phyloP scores from a whole-genome alignment of 192 early-diverging fungal genomes.

The Phycomyces nitens region DNA sequence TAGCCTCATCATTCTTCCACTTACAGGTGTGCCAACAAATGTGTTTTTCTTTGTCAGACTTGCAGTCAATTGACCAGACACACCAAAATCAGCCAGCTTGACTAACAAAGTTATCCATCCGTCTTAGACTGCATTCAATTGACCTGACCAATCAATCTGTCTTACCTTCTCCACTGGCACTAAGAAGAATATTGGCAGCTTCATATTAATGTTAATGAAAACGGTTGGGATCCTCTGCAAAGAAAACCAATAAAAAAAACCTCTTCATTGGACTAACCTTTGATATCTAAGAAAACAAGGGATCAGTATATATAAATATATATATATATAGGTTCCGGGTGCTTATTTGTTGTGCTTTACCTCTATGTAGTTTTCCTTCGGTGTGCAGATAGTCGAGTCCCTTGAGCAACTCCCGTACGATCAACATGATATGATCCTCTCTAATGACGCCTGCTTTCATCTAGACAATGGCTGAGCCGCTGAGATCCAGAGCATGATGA shows the following conservation, averaged over 20 bases:
- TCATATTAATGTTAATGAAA: too few relatives aligned
- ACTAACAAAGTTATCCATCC: too few relatives aligned
- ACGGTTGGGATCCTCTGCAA: too few relatives aligned
- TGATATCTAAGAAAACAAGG: slow-evolving; percentile 72
- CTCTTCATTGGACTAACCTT: slow-evolving; percentile 48
- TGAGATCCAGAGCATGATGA: too few relatives aligned
- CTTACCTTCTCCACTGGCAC: slow-evolving; percentile 62
- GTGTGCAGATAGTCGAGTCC: slow-evolving; percentile 92
- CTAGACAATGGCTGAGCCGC: slow-evolving; percentile 42
- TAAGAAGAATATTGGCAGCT: slow-evolving; percentile 83
- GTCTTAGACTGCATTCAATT: too few relatives aligned
- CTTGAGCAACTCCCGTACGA: slow-evolving; percentile 80
- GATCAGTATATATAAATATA: neutral
- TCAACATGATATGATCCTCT: slow-evolving; percentile 91
- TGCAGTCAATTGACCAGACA: slow-evolving; percentile 90
- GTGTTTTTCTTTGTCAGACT: slow-evolving; percentile 94
- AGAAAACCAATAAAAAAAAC: too few relatives aligned
- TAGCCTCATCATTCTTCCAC: slow-evolving; percentile 2
- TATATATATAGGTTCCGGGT: neutral
- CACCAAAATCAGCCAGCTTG: slow-evolving; percentile 98
- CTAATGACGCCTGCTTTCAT: slow-evolving; percentile 82
- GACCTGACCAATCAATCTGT: neutral
- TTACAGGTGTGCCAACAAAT: slow-evolving; percentile 93
- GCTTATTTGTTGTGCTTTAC: slow-evolving; percentile 26
- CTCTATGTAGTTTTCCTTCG: slow-evolving; percentile 84